Percentiles rank a stretch among this genome's conserved stretches.
Conservation (phyloP, 352 stramenopile genomes). For the Phytophthora pisi region DNA sequence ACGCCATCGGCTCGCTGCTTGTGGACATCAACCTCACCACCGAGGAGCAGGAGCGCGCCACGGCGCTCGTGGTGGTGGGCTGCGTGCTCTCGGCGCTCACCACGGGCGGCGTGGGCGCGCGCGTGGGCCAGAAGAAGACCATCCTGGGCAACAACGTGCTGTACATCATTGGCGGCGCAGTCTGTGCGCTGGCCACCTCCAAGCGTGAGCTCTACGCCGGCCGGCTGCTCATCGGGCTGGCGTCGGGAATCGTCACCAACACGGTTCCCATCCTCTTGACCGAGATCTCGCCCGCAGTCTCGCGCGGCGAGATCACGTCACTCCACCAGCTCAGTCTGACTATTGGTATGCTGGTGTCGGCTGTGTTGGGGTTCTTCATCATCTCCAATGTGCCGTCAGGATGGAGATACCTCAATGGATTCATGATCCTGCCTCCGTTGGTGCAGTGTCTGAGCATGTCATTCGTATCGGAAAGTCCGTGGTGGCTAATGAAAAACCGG, state of each 20-base stretch:
- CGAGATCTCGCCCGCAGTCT: constrained; percentile 73
- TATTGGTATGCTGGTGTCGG: constrained; percentile 84
- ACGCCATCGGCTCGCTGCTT: constrained; percentile 74
- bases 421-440: constrained; percentile 68
- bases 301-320: constrained; percentile 81
- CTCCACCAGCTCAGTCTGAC: constrained; percentile 90
- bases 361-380: constrained; percentile 78
- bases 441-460: constrained; percentile 61
- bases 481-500: constrained; percentile 87
- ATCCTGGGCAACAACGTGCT: constrained; percentile 79
- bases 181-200: constrained; percentile 64
- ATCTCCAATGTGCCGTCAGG: constrained; percentile 81
- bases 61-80: constrained; percentile 75
- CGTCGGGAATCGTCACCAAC: constrained; percentile 80
- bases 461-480: constrained; percentile 87
- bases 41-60: constrained; percentile 75
- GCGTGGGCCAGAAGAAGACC: constrained; percentile 65
- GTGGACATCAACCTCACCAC: constrained; percentile 76
- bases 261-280: constrained; percentile 85
- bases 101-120: constrained; percentile 57
- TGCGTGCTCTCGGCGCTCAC: constrained; percentile 67
- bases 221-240: constrained; percentile 67
- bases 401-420: constrained; percentile 84
- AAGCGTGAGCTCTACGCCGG: constrained; percentile 69
- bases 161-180: constrained; percentile 58